Evolutionary conservation across 306 rosid species (phyloP).

Genomic region (Parietaria judaica): DNA sequence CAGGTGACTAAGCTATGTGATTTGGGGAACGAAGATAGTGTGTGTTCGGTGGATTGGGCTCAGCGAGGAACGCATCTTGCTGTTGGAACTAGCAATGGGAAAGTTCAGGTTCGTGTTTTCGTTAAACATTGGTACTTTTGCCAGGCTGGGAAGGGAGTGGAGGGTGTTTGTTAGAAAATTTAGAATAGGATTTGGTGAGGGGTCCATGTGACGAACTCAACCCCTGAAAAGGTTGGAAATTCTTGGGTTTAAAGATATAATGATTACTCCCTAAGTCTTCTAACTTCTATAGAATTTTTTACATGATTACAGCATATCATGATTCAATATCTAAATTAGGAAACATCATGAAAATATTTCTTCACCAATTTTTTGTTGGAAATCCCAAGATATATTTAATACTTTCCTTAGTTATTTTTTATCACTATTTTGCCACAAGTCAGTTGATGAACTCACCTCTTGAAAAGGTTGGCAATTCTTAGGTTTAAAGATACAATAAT

Average conservation of each 20-base stretch:
- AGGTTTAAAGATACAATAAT: too few relatives aligned
- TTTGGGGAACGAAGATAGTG: slow-evolving; percentile 83
- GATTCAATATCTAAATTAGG: too few relatives aligned
- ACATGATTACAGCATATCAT: too few relatives aligned
- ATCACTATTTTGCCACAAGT: too few relatives aligned
- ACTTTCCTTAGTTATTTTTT: too few relatives aligned
- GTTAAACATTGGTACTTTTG: background rate
- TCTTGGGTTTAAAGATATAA: too few relatives aligned
- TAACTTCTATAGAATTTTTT: too few relatives aligned
- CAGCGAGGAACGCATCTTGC: slow-evolving; percentile 94
- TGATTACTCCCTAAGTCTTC: too few relatives aligned
- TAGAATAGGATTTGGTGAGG: background rate
- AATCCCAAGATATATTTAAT: too few relatives aligned
- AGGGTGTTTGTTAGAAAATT: background rate
- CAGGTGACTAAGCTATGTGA: slow-evolving; percentile 98
- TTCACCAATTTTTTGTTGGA: too few relatives aligned
- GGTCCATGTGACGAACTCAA: background rate
- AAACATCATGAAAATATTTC: too few relatives aligned
- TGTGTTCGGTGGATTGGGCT: slow-evolving; percentile 98
- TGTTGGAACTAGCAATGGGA: slow-evolving; percentile 90
- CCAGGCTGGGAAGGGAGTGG: background rate
- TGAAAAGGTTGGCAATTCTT: background rate
- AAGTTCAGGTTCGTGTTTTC: slow-evolving; percentile 66
- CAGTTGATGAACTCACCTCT: background rate
- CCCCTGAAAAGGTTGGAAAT: background rate